These are phyloP conservation scores for Penicillium psychrosexuale DNA, from an alignment of 2,329 filamentous ascomycete genomes.

Conservation along the genomic window DNA sequence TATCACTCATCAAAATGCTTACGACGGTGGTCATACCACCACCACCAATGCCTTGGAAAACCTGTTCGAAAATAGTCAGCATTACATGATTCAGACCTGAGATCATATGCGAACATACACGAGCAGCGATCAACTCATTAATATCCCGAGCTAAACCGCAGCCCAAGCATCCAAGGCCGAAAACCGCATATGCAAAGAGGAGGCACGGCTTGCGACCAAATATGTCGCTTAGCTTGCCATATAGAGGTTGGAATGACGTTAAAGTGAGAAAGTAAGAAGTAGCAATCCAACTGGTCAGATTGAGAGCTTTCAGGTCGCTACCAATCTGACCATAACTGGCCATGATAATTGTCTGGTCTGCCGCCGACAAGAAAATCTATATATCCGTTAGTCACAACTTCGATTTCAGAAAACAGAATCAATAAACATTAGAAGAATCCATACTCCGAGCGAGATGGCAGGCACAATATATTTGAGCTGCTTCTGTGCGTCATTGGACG, in stretches of 20 bases:
- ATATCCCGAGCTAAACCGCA: constrained; percentile 63
- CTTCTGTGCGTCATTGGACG: constrained; percentile 48
- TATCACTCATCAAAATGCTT: constrained; percentile 67
- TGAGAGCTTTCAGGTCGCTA: constrained; percentile 69
- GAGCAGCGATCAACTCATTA: constrained; percentile 62
- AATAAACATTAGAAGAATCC: constrained; percentile 18
- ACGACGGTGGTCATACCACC: constrained; percentile 70
- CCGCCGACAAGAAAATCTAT: constrained; percentile 68
- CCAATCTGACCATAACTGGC: constrained; percentile 77
- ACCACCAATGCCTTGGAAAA: constrained; percentile 63
- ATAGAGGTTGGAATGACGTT: constrained; percentile 69
- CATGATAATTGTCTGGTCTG: constrained; percentile 74
- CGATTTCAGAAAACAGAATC: background rate
- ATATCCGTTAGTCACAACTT: constrained; percentile 6
- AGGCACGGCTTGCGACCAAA: constrained; percentile 55
- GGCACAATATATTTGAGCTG: constrained; percentile 59
- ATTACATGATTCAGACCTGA: constrained; percentile 34
- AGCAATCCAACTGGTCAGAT: constrained; percentile 73
- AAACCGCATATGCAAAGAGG: constrained; percentile 50
- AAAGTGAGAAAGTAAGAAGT: constrained; percentile 68
- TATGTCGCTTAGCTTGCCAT: constrained; percentile 57
- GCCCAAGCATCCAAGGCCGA: constrained; percentile 47
- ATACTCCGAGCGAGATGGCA: constrained; percentile 60
- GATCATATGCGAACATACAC: constrained; percentile 40
- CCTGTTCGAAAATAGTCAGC: constrained; percentile 29